Evolutionary conservation across 1,284 basidiomycete genomes (phyloP).

Genomic region (Mycena sp.): DNA sequence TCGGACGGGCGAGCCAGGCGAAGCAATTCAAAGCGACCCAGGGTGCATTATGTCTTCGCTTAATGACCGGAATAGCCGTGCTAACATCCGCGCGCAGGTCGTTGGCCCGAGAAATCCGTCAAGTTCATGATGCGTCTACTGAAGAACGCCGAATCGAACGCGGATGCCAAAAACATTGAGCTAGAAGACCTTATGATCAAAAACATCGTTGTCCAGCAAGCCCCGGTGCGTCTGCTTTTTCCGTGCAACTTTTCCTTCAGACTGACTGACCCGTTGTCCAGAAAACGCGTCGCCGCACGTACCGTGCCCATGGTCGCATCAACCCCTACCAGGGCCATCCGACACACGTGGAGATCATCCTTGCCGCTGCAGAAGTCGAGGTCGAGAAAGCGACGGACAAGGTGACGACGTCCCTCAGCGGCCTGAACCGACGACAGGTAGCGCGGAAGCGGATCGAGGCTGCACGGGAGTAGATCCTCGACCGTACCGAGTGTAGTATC

Average conservation of each 20-base stretch:
- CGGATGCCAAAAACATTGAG: slow-evolving; percentile 96
- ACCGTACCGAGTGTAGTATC: slow-evolving; percentile 21
- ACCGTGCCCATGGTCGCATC: slow-evolving; percentile 97
- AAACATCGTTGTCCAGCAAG: slow-evolving; percentile 99
- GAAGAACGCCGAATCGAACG: slow-evolving; percentile 99
- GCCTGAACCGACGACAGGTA: slow-evolving; percentile 83
- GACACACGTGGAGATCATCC: slow-evolving; percentile 95
- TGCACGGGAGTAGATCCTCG: slow-evolving; percentile 53
- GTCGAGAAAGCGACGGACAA: slow-evolving; percentile 93
- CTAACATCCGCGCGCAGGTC: slow-evolving; percentile 68
- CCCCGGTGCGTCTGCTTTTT: slow-evolving; percentile 73
- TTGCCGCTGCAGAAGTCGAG: slow-evolving; percentile 80
- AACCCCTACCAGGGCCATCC: slow-evolving; percentile 94
- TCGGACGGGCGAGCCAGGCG: slow-evolving; percentile 96
- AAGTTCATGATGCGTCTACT: slow-evolving; percentile 94
- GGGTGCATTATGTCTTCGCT: slow-evolving; percentile 63
- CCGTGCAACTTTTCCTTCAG: neutral
- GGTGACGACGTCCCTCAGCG: slow-evolving; percentile 64
- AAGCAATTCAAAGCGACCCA: slow-evolving; percentile 98
- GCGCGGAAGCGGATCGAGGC: slow-evolving; percentile 87
- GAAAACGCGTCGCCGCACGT: slow-evolving; percentile 99
- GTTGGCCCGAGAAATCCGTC: slow-evolving; percentile 99
- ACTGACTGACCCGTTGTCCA: slow-evolving; percentile 40
- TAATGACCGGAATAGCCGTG: neutral
- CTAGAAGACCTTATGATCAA: slow-evolving; percentile 94